Percentiles rank a stretch among this genome's conserved stretches.
phyloP scores from a whole-genome alignment of 192 early-diverging fungal species.

The Thamnidium elegans region DNA sequence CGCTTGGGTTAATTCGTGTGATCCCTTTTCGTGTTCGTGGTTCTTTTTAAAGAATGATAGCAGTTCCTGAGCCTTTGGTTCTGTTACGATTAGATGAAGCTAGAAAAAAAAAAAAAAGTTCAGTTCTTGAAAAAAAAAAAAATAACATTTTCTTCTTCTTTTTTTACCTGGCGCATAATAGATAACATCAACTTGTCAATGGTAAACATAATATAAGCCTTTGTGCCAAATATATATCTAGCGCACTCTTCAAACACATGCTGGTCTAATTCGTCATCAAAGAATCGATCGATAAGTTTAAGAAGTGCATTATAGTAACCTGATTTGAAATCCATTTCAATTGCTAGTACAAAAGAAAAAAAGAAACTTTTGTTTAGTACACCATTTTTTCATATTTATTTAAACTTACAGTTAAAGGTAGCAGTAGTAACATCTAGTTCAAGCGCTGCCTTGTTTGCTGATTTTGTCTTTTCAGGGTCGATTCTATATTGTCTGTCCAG shows the following conservation, averaged over 20 bases:
- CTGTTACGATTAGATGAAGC: constrained; percentile 45
- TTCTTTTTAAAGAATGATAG: constrained; percentile 65
- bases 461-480: constrained; percentile 44
- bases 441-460: constrained; percentile 53
- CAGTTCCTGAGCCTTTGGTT: constrained; percentile 66
- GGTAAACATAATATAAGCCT: constrained; percentile 85
- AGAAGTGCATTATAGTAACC: constrained; percentile 78
- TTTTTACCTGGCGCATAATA: constrained; percentile 72
- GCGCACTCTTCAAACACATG: constrained; percentile 81
- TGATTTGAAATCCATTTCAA: constrained; percentile 53
- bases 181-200: constrained; percentile 82
- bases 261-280: constrained; percentile 77
- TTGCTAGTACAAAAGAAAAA: background rate
- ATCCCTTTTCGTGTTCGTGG: constrained; percentile 36
- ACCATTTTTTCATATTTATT: background rate
- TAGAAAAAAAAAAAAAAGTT: too few species aligned
- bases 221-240: constrained; percentile 83
- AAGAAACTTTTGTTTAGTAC: too few species aligned
- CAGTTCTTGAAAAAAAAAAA: too few species aligned
- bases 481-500: constrained; percentile 57
- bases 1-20: constrained; percentile 15
- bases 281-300: constrained; percentile 66
- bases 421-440: constrained; percentile 48
- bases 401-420: constrained; percentile 43
- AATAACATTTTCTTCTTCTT: too few species aligned